Percentiles rank a stretch among this genome's conserved stretches.
Conservation (phyloP, 169 alveolate genomes). For the Babesia divergens region DNA sequence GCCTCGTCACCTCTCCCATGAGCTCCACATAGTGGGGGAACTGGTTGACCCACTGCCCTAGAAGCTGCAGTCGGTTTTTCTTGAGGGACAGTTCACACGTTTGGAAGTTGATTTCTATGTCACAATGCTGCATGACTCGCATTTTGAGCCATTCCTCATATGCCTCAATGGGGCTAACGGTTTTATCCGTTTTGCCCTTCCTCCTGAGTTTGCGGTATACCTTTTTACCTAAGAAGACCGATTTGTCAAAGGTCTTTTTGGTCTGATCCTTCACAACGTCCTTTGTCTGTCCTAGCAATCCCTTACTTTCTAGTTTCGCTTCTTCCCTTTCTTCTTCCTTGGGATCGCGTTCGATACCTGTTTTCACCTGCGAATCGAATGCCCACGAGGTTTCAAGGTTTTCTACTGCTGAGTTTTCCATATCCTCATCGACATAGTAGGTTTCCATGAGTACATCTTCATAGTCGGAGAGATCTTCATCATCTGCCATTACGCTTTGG, state of each 20-base stretch:
- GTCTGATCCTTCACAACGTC: slow-evolving; percentile 33
- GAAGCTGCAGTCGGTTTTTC: slow-evolving; percentile 47
- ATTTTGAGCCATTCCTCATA: slow-evolving; percentile 58
- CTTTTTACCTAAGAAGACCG: slow-evolving; percentile 43
- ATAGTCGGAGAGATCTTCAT: slow-evolving; percentile 24
- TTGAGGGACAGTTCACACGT: slow-evolving; percentile 58
- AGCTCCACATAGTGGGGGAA: slow-evolving; percentile 55
- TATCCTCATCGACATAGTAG: slow-evolving; percentile 55
- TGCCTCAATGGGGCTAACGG: slow-evolving; percentile 44
- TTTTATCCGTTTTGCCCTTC: slow-evolving; percentile 34
- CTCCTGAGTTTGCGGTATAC: slow-evolving; percentile 50
- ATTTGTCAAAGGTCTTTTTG: slow-evolving; percentile 36
- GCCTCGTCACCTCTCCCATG: slow-evolving; percentile 36
- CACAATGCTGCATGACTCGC: slow-evolving; percentile 65
- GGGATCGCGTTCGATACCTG: slow-evolving; percentile 3
- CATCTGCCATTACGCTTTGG: background rate
- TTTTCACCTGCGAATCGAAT: slow-evolving; percentile 45
- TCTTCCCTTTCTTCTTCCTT: slow-evolving; percentile 9
- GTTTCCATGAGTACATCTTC: slow-evolving; percentile 63
- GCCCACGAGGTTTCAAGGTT: slow-evolving; percentile 36
- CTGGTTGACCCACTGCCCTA: slow-evolving; percentile 65
- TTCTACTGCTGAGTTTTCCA: slow-evolving; percentile 33
- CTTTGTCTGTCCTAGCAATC: slow-evolving; percentile 48
- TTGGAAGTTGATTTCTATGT: slow-evolving; percentile 59
- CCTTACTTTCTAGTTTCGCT: slow-evolving; percentile 13